phyloP scores from a whole-genome alignment of 1,284 basidiomycete species.

The Ustilago sp. region DNA sequence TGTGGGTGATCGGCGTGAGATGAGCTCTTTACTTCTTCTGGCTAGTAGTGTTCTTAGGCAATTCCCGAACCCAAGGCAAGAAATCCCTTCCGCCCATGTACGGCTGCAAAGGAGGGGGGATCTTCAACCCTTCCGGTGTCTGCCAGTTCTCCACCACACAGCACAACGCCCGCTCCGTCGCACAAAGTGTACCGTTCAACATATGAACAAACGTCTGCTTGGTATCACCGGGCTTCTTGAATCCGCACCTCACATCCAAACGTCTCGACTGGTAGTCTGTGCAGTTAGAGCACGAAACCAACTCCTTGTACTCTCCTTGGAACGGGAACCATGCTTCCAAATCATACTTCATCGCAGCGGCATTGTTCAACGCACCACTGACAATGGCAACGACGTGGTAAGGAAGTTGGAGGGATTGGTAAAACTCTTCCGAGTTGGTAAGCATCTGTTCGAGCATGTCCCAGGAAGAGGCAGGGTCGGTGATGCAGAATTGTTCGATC shows the following conservation, averaged over 20 bases:
- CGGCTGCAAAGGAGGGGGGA: constrained; percentile 88
- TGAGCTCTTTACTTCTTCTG: constrained; percentile 73
- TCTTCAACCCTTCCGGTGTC: constrained; percentile 88
- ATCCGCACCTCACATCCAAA: constrained; percentile 66
- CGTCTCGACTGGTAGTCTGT: constrained; percentile 71
- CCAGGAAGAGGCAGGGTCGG: constrained; percentile 86
- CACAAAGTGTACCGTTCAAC: constrained; percentile 86
- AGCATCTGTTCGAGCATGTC: constrained; percentile 93
- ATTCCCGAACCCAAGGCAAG: constrained; percentile 84
- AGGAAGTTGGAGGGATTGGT: constrained; percentile 89
- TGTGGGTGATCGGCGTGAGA: constrained; percentile 42
- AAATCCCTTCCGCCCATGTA: constrained; percentile 97
- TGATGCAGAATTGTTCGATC: constrained; percentile 93
- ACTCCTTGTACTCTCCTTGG: constrained; percentile 94
- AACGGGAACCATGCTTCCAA: constrained; percentile 99
- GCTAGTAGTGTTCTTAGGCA: constrained; percentile 77
- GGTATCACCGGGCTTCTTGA: constrained; percentile 68
- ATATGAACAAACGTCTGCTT: constrained; percentile 69
- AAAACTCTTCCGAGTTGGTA: constrained; percentile 89
- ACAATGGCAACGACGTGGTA: constrained; percentile 97
- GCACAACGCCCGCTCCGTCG: constrained; percentile 94
- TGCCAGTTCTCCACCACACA: constrained; percentile 99
- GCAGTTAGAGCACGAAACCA: constrained; percentile 72
- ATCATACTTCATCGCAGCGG: constrained; percentile 96
- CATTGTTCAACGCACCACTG: constrained; percentile 94